Base-by-base conservation (phyloP, 352 stramenopile genomes). In the Detonula confervacea region DNA sequence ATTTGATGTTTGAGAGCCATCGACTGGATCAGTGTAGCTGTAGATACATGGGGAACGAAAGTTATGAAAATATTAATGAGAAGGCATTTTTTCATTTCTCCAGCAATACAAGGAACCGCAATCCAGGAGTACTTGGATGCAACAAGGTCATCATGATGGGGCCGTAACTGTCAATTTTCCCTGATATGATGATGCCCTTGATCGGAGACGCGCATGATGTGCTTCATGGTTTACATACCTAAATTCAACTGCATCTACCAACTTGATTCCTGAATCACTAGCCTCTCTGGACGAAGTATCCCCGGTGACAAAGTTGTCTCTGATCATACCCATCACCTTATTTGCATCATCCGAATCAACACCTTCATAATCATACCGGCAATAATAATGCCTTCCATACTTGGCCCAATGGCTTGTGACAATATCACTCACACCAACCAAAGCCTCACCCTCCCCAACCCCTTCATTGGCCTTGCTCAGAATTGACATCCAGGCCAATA, bases 331-430 rank as follows among this genome's bases (percentile, higher is more conserved):
- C 88, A 96, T 91, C 18, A 94, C 78, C 30, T 83, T 70, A 51
- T 92, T 89, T 22, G 88, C 88, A 66, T 65, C 80, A 78, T 86
- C 80, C 35, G 67, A 88, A 27, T 90, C 87, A 65, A 94, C 87
- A 20, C 96, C 97, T 94, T 99, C 97, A 80, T 98, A 99, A 92
- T 99, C 97, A 87, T 98, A 99, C 69, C 97, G 95, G 86, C 95
- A 98, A 90, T 99, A 99, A 90, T 98, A 99, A 91, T 99, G 98
- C 73, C 97, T 92, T 62, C 97, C 97, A 83, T 96, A 99, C 77
- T 97, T 96, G 39, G 91, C 90, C 97, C 97, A 99, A 92, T 99
- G 97, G 47, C 94, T 92, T 20, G 91, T 93, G 4, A 99, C 96
- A 81, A 99, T 96, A 64, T 99, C 96, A 74, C 97, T 91, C n/a